phyloP scores from a whole-genome alignment of 1,284 basidiomycete genomes.

The Gomphus bonarii region DNA sequence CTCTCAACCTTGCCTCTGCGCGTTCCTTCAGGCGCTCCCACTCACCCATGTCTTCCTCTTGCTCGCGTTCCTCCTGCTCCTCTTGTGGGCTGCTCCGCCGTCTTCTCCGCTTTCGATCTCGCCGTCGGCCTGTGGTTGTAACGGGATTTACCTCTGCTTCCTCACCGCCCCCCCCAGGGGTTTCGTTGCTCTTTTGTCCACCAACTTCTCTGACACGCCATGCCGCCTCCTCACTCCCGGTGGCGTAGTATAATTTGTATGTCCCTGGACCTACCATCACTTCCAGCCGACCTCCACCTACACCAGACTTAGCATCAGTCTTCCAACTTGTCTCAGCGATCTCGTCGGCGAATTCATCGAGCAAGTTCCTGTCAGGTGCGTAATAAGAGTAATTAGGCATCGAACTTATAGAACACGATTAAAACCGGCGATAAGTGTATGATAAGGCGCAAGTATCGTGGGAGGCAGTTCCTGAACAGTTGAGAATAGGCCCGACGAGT shows the following conservation, averaged over 20 bases:
- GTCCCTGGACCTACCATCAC: conserved; percentile 11
- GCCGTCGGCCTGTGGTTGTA: background rate
- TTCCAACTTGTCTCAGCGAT: conserved; percentile 28
- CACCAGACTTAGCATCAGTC: conserved; percentile 16
- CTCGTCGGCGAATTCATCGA: conserved; percentile 20
- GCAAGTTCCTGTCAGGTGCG: conserved; percentile 11
- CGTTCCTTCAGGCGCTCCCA: conserved; percentile 9
- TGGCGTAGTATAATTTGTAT: conserved; percentile 6
- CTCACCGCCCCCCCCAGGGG: background rate
- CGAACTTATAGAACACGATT: conserved; percentile 27
- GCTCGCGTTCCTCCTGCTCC: background rate
- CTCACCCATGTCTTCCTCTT: conserved; percentile 1
- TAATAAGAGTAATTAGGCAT: background rate
- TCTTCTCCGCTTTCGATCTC: background rate
- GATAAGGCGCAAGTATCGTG: background rate
- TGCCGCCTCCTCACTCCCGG: conserved; percentile 4
- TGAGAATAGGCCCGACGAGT: too few relatives aligned
- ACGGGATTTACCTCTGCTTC: background rate
- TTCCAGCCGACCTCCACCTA: conserved; percentile 1
- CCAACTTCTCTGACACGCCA: background rate
- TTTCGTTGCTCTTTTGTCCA: background rate
- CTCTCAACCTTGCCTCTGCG: background rate
- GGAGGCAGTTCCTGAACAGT: too few relatives aligned
- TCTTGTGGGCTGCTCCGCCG: background rate
- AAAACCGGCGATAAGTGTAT: conserved; percentile 15